Percentiles rank a stretch among this genome's conserved stretches.
phyloP scores from a whole-genome alignment of 2,329 filamentous ascomycete species.

The Calonectria henricotiae region DNA sequence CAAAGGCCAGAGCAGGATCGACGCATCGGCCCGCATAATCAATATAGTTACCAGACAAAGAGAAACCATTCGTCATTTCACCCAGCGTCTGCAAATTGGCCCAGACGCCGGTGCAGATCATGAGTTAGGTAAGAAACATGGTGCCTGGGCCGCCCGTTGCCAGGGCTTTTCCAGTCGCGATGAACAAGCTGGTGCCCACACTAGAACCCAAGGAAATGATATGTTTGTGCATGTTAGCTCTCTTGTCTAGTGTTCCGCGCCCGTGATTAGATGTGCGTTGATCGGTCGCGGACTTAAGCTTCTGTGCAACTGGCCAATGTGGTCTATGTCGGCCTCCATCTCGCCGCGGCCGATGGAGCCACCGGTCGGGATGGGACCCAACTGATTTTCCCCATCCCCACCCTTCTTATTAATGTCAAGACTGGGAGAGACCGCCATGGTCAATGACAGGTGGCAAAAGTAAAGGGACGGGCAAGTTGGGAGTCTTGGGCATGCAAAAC shows the following conservation, averaged over 20 bases:
- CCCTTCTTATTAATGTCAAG: background rate
- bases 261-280: slow-evolving; percentile 35
- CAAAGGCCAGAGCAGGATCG: slow-evolving; percentile 36
- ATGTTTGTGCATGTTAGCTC: background rate
- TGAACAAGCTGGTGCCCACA: slow-evolving; percentile 34
- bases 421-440: background rate
- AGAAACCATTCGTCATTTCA: slow-evolving; percentile 33
- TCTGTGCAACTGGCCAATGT: slow-evolving; percentile 43
- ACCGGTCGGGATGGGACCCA: background rate
- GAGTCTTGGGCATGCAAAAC: too few relatives aligned
- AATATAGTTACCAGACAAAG: slow-evolving; percentile 33
- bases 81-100: slow-evolving; percentile 27
- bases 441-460: background rate
- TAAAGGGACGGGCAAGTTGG: too few relatives aligned
- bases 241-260: background rate
- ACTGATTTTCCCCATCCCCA: background rate
- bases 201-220: slow-evolving; percentile 34
- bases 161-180: slow-evolving; percentile 34
- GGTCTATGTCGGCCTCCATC: background rate
- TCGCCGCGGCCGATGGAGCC: background rate
- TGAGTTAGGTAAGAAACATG: slow-evolving; percentile 31
- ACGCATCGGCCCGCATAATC: slow-evolving; percentile 33
- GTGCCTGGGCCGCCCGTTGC: slow-evolving; percentile 27
- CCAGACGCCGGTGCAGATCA: slow-evolving; percentile 32
- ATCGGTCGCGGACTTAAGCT: slow-evolving; percentile 46